Conservation (phyloP, 2,329 filamentous ascomycete species). For the Claviceps fusiformis region DNA sequence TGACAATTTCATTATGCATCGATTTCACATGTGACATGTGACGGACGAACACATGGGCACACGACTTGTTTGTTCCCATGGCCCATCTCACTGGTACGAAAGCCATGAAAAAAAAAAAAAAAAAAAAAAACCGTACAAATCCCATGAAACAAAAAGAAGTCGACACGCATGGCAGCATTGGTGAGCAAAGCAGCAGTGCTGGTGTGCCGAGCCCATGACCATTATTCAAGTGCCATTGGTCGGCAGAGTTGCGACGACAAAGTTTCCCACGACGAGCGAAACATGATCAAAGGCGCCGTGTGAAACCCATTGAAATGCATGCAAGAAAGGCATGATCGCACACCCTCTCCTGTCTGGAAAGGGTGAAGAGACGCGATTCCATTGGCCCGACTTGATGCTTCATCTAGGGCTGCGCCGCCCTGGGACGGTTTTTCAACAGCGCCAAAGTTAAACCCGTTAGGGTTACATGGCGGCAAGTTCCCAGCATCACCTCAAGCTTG, state of each 20-base stretch:
- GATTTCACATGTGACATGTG: background rate
- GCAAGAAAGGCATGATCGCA: background rate
- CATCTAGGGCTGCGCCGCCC: background rate
- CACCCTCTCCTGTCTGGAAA: background rate
- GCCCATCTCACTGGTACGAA: background rate
- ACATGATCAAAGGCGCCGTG: background rate
- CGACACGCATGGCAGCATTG: background rate
- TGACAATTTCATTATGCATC: background rate
- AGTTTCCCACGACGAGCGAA: background rate
- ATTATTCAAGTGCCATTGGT: background rate
- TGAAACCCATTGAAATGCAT: background rate
- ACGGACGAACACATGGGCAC: background rate
- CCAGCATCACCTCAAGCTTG: slow-evolving; percentile 3
- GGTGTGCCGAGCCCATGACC: background rate
- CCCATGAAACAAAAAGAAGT: background rate
- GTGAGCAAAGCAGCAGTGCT: background rate
- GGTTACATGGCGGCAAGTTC: slow-evolving; percentile 8
- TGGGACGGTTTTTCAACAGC: background rate
- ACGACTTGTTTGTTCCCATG: background rate
- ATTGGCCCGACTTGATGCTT: slow-evolving; percentile 1
- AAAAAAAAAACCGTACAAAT: background rate
- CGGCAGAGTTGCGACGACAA: background rate
- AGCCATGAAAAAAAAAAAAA: background rate
- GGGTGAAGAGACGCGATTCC: background rate
- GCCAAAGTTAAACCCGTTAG: slow-evolving; percentile 3